Evolutionary conservation across 2,329 filamentous ascomycete genomes (phyloP).

Genomic region (Lachnellula cervina): DNA sequence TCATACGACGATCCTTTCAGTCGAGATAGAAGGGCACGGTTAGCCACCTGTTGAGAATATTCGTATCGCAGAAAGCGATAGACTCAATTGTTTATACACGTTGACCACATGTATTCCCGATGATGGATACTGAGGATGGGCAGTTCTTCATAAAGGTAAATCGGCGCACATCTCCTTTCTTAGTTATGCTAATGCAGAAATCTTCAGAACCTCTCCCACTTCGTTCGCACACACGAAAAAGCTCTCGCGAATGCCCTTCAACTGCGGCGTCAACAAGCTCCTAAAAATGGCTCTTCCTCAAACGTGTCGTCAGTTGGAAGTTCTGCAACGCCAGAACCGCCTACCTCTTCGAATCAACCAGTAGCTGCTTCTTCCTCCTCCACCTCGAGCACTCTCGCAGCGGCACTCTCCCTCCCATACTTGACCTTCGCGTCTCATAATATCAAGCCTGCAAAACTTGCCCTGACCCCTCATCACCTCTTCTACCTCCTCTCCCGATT

Average conservation of each 20-base stretch:
- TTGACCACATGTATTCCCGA: constrained; percentile 43
- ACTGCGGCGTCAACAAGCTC: constrained; percentile 65
- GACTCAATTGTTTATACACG: constrained; percentile 15
- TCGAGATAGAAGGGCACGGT: constrained; percentile 25
- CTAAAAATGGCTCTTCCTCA: constrained; percentile 65
- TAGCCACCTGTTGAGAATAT: constrained; percentile 17
- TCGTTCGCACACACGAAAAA: constrained; percentile 96
- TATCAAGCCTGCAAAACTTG: constrained; percentile 85
- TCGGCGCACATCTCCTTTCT: not conserved
- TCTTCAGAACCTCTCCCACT: constrained; percentile 82
- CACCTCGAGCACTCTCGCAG: constrained; percentile 70
- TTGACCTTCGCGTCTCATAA: constrained; percentile 79
- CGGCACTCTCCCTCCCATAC: constrained; percentile 80
- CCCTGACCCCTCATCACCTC: constrained; percentile 90
- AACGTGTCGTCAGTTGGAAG: constrained; percentile 54
- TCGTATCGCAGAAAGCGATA: constrained; percentile 20
- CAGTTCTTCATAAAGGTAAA: constrained; percentile 81
- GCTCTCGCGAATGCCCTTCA: constrained; percentile 93
- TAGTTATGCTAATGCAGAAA: not conserved
- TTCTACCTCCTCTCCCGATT: constrained; percentile 96
- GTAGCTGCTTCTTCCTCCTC: constrained; percentile 57
- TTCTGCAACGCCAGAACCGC: constrained; percentile 28
- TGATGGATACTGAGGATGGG: constrained; percentile 73
- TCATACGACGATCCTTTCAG: constrained; percentile 11
- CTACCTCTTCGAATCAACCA: constrained; percentile 54